A percentile compares a stretch with the other conserved stretches of the same genome.
Evolutionary conservation across 164 flowering plant species (phyloP).

Genomic region (Tetracentron sinense): DNA sequence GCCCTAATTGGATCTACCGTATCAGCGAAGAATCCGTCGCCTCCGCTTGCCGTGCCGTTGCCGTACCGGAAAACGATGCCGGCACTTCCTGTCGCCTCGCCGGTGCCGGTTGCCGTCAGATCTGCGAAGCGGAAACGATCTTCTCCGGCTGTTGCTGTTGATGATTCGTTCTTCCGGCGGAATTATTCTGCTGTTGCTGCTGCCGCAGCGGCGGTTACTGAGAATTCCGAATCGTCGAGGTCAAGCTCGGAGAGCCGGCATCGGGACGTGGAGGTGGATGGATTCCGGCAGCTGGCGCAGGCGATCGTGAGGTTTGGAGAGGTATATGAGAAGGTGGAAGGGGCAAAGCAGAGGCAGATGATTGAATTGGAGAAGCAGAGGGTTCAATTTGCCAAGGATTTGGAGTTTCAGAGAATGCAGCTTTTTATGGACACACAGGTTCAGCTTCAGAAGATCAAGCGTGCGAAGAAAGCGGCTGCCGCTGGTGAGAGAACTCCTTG

Average conservation of each 20-base stretch:
- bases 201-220: conserved; percentile 15
- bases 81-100: no score
- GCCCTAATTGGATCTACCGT: conserved; percentile 21
- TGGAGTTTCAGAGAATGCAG: conserved; percentile 65
- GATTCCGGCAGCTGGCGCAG: conserved; percentile 9
- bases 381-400: conserved; percentile 35
- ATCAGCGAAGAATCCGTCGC: no score
- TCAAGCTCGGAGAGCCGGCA: neutral
- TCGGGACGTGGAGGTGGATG: neutral
- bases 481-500: conserved; percentile 29
- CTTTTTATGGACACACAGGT: conserved; percentile 44
- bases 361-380: conserved; percentile 15
- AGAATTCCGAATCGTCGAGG: conserved; percentile 8
- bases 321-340: conserved; percentile 14
- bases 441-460: conserved; percentile 11
- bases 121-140: no score
- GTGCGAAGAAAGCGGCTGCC: conserved; percentile 4
- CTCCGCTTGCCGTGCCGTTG: no score
- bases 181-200: conserved; percentile 18
- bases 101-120: no score
- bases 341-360: conserved; percentile 13
- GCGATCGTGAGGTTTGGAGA: conserved; percentile 13
- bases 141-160: no score
- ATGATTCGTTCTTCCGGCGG: no score
- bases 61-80: no score